Conservation (phyloP, 192 early-diverging fungal genomes). For the Lobosporangium transversale region DNA sequence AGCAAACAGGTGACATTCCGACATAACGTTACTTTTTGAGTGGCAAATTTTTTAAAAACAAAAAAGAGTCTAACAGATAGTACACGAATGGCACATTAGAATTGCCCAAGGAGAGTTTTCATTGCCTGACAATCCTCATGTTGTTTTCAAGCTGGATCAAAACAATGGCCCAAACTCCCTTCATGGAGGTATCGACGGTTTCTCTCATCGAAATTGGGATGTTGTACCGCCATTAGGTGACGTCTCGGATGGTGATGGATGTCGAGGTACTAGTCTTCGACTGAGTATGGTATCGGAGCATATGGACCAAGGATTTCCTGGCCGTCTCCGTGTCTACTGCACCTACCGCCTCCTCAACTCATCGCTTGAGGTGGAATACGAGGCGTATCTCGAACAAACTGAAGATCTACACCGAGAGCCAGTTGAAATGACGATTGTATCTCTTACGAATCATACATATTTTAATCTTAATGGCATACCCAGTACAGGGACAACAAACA, state of each 20-base stretch:
- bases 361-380: constrained; percentile 62
- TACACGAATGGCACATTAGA: too few species aligned
- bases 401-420: constrained; percentile 14
- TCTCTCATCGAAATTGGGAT: constrained; percentile 75
- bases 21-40: too few species aligned
- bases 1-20: constrained; percentile 71
- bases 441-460: constrained; percentile 89
- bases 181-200: constrained; percentile 82
- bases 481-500: constrained; percentile 51
- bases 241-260: neutral
- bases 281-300: constrained; percentile 71
- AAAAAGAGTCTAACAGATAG: too few species aligned
- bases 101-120: constrained; percentile 70
- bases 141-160: constrained; percentile 62
- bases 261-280: constrained; percentile 59
- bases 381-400: constrained; percentile 35
- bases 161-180: constrained; percentile 84
- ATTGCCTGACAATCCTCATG: constrained; percentile 58
- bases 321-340: constrained; percentile 65
- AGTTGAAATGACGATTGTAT: constrained; percentile 68
- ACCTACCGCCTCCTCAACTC: constrained; percentile 69
- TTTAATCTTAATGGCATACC: constrained; percentile 85
- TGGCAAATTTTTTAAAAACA: too few species aligned
- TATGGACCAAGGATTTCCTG: constrained; percentile 86
- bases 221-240: constrained; percentile 14